Conservation (phyloP, 352 stramenopile genomes). For the Phytophthora fragariaefolia region DNA sequence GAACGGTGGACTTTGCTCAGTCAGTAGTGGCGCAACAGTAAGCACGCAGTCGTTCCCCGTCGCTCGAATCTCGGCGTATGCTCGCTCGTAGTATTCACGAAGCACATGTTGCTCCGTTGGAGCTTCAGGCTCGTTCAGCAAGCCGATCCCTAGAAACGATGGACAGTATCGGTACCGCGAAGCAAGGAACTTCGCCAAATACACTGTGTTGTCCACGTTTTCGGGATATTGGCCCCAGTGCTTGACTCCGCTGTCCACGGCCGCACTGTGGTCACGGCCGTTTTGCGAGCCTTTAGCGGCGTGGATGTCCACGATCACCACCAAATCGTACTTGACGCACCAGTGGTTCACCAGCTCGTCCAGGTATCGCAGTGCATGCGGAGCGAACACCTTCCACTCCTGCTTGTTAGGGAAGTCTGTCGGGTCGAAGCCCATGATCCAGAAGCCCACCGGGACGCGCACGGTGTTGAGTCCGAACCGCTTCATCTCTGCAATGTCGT, state of each 20-base stretch:
- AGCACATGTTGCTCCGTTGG: constrained; percentile 61
- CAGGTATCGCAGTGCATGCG: constrained; percentile 51
- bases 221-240: constrained; percentile 67
- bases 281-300: constrained; percentile 86
- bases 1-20: constrained; percentile 54
- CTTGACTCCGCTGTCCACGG: constrained; percentile 49
- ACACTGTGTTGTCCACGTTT: constrained; percentile 72
- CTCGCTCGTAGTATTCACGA: constrained; percentile 78
- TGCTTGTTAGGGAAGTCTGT: constrained; percentile 52
- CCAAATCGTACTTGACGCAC: constrained; percentile 54
- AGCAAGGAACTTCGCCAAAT: constrained; percentile 62
- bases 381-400: constrained; percentile 61
- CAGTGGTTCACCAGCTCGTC: constrained; percentile 58
- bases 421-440: constrained; percentile 77
- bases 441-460: constrained; percentile 82
- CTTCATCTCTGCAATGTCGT: constrained; percentile 72
- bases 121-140: constrained; percentile 77
- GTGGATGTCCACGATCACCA: constrained; percentile 84
- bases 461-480: constrained; percentile 80
- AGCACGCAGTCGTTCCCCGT: constrained; percentile 82
- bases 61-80: constrained; percentile 69
- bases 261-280: constrained; percentile 76
- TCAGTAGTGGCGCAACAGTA: constrained; percentile 63
- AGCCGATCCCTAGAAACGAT: constrained; percentile 76
- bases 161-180: constrained; percentile 69